Evolutionary conservation across 2,329 filamentous ascomycete species (phyloP).

Genomic region (Alternaria gaisen): DNA sequence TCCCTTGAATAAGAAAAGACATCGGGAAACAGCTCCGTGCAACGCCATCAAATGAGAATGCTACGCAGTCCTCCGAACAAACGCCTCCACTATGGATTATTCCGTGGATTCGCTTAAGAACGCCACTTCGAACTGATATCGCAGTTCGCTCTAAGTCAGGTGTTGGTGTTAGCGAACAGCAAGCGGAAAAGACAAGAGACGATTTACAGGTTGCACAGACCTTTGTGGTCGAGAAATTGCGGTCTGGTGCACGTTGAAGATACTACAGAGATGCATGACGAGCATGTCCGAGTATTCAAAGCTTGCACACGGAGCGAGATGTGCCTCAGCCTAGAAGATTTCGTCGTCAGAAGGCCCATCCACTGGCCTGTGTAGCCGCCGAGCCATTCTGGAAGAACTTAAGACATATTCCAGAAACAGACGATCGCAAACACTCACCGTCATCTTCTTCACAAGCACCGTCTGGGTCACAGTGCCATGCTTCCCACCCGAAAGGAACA

Average conservation of each 20-base stretch:
- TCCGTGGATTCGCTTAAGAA: not conserved
- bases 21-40: not conserved
- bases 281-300: not conserved
- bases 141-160: not conserved
- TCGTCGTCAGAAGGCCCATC: not conserved
- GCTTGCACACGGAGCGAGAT: not conserved
- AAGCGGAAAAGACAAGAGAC: not conserved
- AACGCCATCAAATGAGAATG: not conserved
- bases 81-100: not conserved
- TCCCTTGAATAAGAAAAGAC: not conserved
- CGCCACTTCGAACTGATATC: not conserved
- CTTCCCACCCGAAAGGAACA: not conserved
- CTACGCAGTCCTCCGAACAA: not conserved
- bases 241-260: not conserved
- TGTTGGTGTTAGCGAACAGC: not conserved
- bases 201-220: not conserved
- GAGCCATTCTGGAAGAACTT: slow-evolving; percentile 14
- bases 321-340: not conserved
- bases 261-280: slow-evolving; percentile 1
- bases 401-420: slow-evolving; percentile 35
- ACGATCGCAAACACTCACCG: slow-evolving; percentile 31
- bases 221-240: slow-evolving; percentile 3
- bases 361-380: not conserved
- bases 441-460: slow-evolving; percentile 39
- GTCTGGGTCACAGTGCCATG: slow-evolving; percentile 27